A percentile compares a stretch with the other conserved stretches of the same genome.
Evolutionary conservation across 192 early-diverging fungal species (phyloP).

Genomic region (Allomyces arbusculus): DNA sequence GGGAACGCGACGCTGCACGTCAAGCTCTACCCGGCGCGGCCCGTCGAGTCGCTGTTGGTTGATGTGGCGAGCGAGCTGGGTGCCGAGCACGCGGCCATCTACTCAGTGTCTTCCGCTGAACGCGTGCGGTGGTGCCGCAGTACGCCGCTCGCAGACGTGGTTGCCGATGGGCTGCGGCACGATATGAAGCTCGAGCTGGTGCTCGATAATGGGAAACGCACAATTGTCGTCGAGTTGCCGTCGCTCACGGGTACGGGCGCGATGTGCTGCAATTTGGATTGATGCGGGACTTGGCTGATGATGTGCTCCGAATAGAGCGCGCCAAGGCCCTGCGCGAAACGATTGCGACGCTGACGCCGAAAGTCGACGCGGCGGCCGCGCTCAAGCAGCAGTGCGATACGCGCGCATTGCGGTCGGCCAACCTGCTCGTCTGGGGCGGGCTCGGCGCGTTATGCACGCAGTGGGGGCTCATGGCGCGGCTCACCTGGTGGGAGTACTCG

Average conservation of each 20-base stretch:
- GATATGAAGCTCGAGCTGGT: neutral
- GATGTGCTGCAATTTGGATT: neutral
- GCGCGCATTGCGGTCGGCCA: neutral
- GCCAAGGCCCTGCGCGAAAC: neutral
- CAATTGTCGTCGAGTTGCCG: neutral
- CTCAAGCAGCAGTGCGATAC: neutral
- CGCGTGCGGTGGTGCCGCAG: neutral
- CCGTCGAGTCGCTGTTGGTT: neutral
- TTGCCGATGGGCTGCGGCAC: neutral
- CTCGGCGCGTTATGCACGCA: neutral
- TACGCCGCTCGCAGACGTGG: neutral
- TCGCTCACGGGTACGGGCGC: neutral
- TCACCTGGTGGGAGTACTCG: neutral
- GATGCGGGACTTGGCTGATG: neutral
- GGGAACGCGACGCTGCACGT: neutral
- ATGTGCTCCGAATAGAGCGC: too few relatives aligned
- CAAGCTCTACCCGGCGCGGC: neutral
- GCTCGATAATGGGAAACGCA: neutral
- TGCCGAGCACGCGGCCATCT: neutral
- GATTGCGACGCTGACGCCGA: neutral
- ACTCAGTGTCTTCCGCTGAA: neutral
- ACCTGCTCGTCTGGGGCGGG: neutral
- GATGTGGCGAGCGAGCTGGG: neutral
- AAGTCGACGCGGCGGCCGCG: neutral
- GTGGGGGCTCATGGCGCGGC: neutral